phyloP scores from a whole-genome alignment of 2,329 filamentous ascomycete genomes.

The Aureobasidium vineae region DNA sequence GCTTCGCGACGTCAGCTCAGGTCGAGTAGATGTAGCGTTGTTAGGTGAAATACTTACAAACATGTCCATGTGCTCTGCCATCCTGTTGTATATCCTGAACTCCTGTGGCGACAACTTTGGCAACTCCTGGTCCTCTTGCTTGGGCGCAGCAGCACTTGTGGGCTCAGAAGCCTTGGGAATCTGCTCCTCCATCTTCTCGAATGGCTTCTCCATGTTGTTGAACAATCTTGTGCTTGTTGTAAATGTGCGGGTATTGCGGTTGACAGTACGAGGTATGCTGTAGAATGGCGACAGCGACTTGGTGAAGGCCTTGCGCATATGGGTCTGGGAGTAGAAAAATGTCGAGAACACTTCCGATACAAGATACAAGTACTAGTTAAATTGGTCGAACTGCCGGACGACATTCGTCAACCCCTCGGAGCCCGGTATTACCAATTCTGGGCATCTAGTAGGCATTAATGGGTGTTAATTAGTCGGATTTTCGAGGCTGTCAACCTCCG shows the following conservation, averaged over 20 bases:
- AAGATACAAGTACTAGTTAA: not conserved
- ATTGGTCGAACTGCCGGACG: not conserved
- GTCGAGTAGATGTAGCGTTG: not conserved
- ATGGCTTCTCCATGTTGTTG: conserved; percentile 31
- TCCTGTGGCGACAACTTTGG: conserved; percentile 65
- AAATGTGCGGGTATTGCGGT: not conserved
- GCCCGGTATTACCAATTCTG: not conserved
- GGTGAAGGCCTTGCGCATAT: conserved; percentile 17
- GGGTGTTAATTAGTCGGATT: not conserved
- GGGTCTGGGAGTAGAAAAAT: not conserved
- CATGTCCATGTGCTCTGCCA: conserved; percentile 71
- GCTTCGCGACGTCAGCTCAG: not conserved
- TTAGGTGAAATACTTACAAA: conserved; percentile 55
- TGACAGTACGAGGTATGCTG: conserved; percentile 10
- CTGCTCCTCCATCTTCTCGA: conserved; percentile 33
- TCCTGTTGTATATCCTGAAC: conserved; percentile 67
- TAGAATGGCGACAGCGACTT: conserved; percentile 2
- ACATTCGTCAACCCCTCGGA: not conserved
- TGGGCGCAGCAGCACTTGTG: conserved; percentile 29
- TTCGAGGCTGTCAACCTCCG: not conserved
- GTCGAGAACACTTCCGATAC: not conserved
- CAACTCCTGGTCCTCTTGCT: conserved; percentile 43
- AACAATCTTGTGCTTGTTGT: conserved; percentile 6
- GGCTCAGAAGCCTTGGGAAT: conserved; percentile 31
- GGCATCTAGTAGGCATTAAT: not conserved